Percentiles rank a stretch among this genome's conserved stretches.
These are phyloP conservation scores for Apiotrichum brassicae DNA, from an alignment of 1,284 basidiomycete genomes.

Conservation along the genomic window DNA sequence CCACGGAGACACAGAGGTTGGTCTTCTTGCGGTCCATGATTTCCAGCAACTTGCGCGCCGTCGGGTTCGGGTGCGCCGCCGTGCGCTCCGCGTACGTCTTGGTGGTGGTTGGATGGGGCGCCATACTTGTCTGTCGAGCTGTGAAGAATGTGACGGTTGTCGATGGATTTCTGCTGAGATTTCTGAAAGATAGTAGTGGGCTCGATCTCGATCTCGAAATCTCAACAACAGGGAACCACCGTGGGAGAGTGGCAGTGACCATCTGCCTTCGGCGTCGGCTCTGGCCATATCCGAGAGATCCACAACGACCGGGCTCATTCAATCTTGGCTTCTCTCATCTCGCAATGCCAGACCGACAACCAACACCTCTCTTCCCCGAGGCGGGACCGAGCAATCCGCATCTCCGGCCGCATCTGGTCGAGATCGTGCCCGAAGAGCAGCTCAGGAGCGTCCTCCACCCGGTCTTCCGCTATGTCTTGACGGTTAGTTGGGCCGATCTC, in stretches of 20 bases:
- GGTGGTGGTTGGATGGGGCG: constrained; percentile 31
- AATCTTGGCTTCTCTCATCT: no score
- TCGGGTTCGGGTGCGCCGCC: constrained; percentile 59
- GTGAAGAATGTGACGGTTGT: no score
- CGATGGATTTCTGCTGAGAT: background rate
- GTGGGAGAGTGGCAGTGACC: no score
- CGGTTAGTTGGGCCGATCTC: constrained; percentile 53
- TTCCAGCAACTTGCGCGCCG: constrained; percentile 69
- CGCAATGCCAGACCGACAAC: background rate
- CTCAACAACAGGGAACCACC: no score
- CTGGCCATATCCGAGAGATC: no score
- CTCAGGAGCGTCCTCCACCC: constrained; percentile 87
- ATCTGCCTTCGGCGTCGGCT: no score
- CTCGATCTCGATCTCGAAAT: background rate
- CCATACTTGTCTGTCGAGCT: no score
- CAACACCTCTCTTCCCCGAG: constrained; percentile 13
- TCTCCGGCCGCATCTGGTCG: constrained; percentile 78
- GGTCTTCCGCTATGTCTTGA: constrained; percentile 88
- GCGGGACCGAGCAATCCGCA: constrained; percentile 14
- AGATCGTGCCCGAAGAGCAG: constrained; percentile 92
- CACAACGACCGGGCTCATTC: no score
- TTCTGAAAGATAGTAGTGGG: background rate
- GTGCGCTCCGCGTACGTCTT: constrained; percentile 63
- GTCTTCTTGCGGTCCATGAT: constrained; percentile 82
- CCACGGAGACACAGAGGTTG: constrained; percentile 92